These are phyloP conservation scores for Stereocaulon alpinum DNA, from an alignment of 495 filamentous ascomycete species.

Conservation along the genomic window DNA sequence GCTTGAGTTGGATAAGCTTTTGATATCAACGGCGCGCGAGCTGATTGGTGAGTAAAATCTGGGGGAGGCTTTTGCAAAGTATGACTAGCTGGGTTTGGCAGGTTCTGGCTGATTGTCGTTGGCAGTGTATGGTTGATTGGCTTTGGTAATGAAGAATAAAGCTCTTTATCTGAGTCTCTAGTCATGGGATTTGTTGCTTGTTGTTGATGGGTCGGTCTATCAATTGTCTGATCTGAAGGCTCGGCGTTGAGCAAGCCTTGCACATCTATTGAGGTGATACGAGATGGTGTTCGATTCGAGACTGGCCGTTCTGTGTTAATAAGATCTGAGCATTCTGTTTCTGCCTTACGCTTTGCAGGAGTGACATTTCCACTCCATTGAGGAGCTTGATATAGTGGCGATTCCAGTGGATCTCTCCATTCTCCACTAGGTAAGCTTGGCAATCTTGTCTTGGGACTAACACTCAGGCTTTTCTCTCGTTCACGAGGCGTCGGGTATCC, in stretches of 20 bases:
- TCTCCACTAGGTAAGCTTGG: constrained; percentile 14
- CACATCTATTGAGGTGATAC: constrained; percentile 6
- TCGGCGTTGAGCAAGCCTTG: constrained; percentile 11
- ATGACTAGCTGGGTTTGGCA: not conserved
- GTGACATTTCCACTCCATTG: not conserved
- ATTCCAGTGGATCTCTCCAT: not conserved
- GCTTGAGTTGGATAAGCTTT: not conserved
- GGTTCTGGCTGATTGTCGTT: not conserved
- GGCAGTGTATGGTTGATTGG: not conserved
- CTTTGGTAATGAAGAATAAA: not conserved
- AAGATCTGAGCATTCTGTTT: constrained; percentile 18
- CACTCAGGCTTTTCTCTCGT: constrained; percentile 32
- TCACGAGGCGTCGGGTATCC: constrained; percentile 20
- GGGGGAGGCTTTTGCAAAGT: not conserved
- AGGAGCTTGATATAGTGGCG: not conserved
- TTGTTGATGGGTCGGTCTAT: not conserved
- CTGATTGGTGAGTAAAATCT: not conserved
- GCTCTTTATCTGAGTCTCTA: not conserved
- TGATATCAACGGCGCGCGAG: not conserved
- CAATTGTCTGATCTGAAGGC: constrained; percentile 1
- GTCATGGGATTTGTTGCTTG: not conserved
- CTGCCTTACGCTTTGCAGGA: constrained; percentile 16
- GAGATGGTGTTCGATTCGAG: constrained; percentile 22
- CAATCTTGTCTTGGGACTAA: constrained; percentile 36
- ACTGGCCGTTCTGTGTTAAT: constrained; percentile 19